phyloP scores from a whole-genome alignment of 139 green algal species.

The Nannochloris sp. region DNA sequence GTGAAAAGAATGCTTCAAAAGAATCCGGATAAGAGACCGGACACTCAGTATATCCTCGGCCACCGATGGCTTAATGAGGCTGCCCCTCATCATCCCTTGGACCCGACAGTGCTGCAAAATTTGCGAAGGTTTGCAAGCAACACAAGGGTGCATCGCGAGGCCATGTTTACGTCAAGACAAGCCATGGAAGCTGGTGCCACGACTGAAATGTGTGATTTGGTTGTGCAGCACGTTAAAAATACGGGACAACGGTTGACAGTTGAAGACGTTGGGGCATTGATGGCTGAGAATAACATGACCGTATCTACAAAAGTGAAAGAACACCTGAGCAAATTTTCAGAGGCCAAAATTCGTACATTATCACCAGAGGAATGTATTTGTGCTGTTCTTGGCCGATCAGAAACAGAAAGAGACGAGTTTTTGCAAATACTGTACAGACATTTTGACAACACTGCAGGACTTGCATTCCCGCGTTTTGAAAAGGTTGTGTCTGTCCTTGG shows the following conservation, averaged over 20 bases:
- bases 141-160: conserved; percentile 74
- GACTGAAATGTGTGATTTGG: background rate
- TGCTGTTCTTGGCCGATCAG: conserved; percentile 4
- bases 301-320: background rate
- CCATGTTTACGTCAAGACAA: conserved; percentile 48
- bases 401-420: conserved; percentile 9
- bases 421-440: conserved; percentile 13
- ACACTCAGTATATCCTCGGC: conserved; percentile 24
- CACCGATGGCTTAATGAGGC: conserved; percentile 33
- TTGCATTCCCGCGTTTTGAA: background rate
- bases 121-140: conserved; percentile 55
- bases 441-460: conserved; percentile 1
- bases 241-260: background rate
- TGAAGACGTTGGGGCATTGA: background rate
- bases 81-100: conserved; percentile 33
- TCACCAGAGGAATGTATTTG: conserved; percentile 12
- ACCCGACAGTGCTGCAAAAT: conserved; percentile 28
- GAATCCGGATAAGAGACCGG: conserved; percentile 17
- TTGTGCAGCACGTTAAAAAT: background rate
- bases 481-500: background rate
- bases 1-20: conserved; percentile 33
- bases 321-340: background rate
- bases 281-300: background rate
- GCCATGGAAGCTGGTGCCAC: background rate
- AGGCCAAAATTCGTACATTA: background rate